A percentile compares a stretch with the other conserved stretches of the same genome.
Conservation (phyloP, 345 rosid species). For the Salix udensis region DNA sequence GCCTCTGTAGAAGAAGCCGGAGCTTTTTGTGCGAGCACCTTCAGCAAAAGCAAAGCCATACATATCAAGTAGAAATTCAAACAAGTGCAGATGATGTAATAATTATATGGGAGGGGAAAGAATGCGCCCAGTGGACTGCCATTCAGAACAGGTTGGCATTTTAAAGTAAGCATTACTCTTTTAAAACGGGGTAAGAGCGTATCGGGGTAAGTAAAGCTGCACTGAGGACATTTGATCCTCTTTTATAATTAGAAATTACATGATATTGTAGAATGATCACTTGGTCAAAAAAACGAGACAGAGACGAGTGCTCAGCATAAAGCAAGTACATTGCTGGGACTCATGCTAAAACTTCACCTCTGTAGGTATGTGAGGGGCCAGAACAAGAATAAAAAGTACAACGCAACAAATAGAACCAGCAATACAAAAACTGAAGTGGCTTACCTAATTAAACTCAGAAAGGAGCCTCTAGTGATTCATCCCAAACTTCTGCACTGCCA, state of each 20-base stretch:
- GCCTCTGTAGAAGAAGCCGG: background rate
- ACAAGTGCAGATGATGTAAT: background rate
- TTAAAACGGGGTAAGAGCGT: too few relatives aligned
- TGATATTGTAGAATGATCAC: background rate
- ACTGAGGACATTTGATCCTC: background rate
- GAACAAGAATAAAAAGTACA: background rate
- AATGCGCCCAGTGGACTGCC: background rate
- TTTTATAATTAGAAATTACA: background rate
- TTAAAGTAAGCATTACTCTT: background rate
- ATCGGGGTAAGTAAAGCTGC: background rate
- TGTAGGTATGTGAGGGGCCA: background rate
- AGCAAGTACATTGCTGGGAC: background rate
- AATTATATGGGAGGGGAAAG: background rate
- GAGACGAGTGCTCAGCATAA: background rate
- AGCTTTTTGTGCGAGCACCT: background rate
- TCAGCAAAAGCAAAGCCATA: background rate
- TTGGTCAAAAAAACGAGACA: background rate
- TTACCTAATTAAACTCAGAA: conserved; percentile 53
- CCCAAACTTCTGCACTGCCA: conserved; percentile 98
- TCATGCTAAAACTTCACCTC: background rate
- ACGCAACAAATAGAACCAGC: background rate
- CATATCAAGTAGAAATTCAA: background rate
- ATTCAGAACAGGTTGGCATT: too few relatives aligned
- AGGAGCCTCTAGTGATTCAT: conserved; percentile 95
- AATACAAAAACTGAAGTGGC: background rate